Evolutionary conservation across 78 protist species (phyloP), one percentile per base, ranked within the genome.

Genomic region (Dictyostelium capitatum): DNA sequence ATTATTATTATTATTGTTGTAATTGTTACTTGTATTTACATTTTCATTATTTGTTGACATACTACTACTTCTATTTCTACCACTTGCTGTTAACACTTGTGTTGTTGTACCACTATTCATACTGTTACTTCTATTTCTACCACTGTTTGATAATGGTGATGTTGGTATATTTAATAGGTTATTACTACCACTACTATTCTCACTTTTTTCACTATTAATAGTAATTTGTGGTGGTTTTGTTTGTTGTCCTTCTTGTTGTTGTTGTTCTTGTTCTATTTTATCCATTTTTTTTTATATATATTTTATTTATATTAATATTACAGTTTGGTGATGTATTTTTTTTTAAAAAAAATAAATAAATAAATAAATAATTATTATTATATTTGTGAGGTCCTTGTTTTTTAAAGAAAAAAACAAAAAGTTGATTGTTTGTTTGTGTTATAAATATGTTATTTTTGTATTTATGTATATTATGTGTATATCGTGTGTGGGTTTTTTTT

Each of bases 21-120:
- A n/a, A n/a, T n/a, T 65, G 20, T 28, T 65, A 30, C 11, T 62
- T 9, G 43, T 25, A 62, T 6, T 62, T 9, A 9, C 11, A 59
- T 28, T 65, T 25, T 32, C 30, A 67, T 19, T 67, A 67, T 67
- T 67, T 30, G 4, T 23, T 10, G 70, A 62, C 70, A 62, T 32
- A 67, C 47, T 67, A 15, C 23, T 67, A 67, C 75, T 67, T 32
- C 43, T 67, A 67, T 41, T 47, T 25, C 50, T 30, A 1, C 28
- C 28, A 25, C 23, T 32, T 0, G 20, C 30, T 51, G 12, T 53
- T 53, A 25, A 14, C 37, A 53, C 23, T 30, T 67, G 48, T 30
- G 37, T 47, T 67, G 48, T 15, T 67, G 75, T 32, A 12, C 75
- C 75, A 67, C 75, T 67, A 67, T 67, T 67, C 75, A 67, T 67